These are phyloP conservation scores for Trichocladium uniseriatum DNA, from an alignment of 495 filamentous ascomycete genomes.

Conservation along the genomic window DNA sequence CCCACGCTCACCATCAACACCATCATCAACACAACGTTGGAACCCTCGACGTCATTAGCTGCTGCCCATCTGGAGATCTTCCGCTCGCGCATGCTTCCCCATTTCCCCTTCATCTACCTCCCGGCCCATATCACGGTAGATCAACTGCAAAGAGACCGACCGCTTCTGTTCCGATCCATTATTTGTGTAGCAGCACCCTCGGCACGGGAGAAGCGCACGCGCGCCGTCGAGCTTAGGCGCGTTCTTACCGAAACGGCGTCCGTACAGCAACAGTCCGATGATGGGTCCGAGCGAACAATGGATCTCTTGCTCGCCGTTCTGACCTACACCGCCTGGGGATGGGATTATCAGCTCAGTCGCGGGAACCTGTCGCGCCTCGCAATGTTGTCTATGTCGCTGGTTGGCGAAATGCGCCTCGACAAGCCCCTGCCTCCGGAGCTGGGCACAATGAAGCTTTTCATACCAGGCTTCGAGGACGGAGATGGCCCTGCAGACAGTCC, in stretches of 20 bases:
- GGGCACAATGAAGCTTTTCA: conserved; percentile 12
- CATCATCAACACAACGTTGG: too few species aligned
- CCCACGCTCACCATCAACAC: too few species aligned
- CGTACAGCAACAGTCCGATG: conserved; percentile 23
- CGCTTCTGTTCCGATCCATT: conserved; percentile 44
- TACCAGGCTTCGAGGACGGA: conserved; percentile 10
- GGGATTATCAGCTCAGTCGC: conserved; percentile 15
- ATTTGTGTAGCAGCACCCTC: conserved; percentile 34
- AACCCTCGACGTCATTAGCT: too few species aligned
- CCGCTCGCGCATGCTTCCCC: conserved; percentile 32
- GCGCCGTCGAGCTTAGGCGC: conserved; percentile 29
- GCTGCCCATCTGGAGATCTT: conserved; percentile 35
- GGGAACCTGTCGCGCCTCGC: conserved; percentile 29
- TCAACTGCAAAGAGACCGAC: conserved; percentile 34
- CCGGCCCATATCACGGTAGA: conserved; percentile 31
- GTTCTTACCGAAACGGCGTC: conserved; percentile 32
- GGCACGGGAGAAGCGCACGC: conserved; percentile 6
- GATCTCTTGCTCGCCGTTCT: conserved; percentile 47
- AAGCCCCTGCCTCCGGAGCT: conserved; percentile 25
- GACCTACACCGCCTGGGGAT: conserved; percentile 36
- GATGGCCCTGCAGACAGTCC: background rate
- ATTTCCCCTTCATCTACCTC: conserved; percentile 40
- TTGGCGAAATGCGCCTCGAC: conserved; percentile 40
- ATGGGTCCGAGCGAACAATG: too few species aligned
- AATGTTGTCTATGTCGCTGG: conserved; percentile 39